Conservation (phyloP, 257 asterid species). For the Primulina eburnea region DNA sequence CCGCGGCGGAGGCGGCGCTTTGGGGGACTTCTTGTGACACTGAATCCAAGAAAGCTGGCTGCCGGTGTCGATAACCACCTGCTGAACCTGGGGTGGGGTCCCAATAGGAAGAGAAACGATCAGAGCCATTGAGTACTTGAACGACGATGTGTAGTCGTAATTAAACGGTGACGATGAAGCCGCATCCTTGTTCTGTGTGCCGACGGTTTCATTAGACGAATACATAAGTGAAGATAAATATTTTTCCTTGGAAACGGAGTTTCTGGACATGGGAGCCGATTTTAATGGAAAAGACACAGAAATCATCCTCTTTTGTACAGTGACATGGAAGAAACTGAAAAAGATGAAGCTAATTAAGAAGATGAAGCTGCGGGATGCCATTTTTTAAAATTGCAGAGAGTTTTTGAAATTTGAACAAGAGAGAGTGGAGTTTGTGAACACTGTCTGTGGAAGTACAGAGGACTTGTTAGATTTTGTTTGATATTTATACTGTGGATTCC, state of each 20-base stretch:
- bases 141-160: conserved; percentile 44
- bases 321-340: conserved; percentile 19
- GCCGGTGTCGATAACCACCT: conserved; percentile 88
- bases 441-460: neutral
- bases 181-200: neutral
- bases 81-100: conserved; percentile 80
- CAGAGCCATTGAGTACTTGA: conserved; percentile 78
- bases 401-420: neutral
- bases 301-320: conserved; percentile 27
- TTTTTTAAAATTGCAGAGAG: conserved; percentile 15
- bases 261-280: conserved; percentile 35
- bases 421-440: conserved; percentile 5
- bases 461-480: neutral
- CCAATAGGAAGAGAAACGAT: conserved; percentile 79
- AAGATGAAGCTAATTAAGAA: conserved; percentile 26
- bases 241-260: conserved; percentile 32
- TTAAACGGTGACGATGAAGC: conserved; percentile 26
- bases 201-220: neutral
- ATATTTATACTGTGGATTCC: neutral
- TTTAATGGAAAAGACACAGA: conserved; percentile 55
- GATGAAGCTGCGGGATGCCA: conserved; percentile 34
- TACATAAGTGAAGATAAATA: conserved; percentile 30
- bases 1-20: conserved; percentile 22
- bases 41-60: conserved; percentile 93
- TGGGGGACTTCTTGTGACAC: conserved; percentile 48